Percentiles rank a stretch among this genome's conserved stretches.
Evolutionary conservation across 768 basidiomycete species (phyloP).

Genomic region (Chiua virens): DNA sequence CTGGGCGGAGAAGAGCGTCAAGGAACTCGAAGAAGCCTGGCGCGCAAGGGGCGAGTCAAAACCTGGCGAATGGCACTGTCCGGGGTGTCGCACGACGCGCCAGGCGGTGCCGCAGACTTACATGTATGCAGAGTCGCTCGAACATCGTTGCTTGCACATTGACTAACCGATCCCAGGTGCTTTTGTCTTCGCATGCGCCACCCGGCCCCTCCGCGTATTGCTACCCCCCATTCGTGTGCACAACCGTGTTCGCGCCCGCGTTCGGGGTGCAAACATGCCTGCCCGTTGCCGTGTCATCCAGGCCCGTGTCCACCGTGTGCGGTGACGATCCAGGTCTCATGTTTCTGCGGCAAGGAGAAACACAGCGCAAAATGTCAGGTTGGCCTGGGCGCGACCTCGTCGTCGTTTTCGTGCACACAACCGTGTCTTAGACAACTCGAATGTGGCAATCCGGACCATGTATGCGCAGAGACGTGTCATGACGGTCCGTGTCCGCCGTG

Average conservation of each 20-base stretch:
- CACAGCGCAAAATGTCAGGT: conserved; percentile 42
- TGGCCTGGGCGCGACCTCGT: conserved; percentile 34
- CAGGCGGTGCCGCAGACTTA: conserved; percentile 63
- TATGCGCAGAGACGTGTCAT: conserved; percentile 72
- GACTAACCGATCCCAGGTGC: conserved; percentile 52
- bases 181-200: conserved; percentile 79
- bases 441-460: conserved; percentile 67
- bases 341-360: conserved; percentile 71
- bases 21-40: conserved; percentile 73
- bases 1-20: conserved; percentile 85
- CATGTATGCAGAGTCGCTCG: conserved; percentile 38
- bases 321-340: conserved; percentile 71
- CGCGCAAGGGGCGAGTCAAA: conserved; percentile 64
- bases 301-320: conserved; percentile 96
- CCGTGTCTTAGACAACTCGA: conserved; percentile 46
- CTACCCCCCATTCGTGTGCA: conserved; percentile 78
- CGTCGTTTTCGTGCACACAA: conserved; percentile 35
- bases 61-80: conserved; percentile 87
- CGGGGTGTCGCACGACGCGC: conserved; percentile 87
- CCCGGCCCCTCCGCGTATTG: conserved; percentile 66
- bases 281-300: conserved; percentile 86
- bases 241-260: conserved; percentile 64
- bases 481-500: conserved; percentile 73
- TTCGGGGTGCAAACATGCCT: conserved; percentile 71
- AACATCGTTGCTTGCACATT: too few species aligned